Base-by-base conservation (phyloP, 108 stramenopile species). In the Conticribra weissflogii region DNA sequence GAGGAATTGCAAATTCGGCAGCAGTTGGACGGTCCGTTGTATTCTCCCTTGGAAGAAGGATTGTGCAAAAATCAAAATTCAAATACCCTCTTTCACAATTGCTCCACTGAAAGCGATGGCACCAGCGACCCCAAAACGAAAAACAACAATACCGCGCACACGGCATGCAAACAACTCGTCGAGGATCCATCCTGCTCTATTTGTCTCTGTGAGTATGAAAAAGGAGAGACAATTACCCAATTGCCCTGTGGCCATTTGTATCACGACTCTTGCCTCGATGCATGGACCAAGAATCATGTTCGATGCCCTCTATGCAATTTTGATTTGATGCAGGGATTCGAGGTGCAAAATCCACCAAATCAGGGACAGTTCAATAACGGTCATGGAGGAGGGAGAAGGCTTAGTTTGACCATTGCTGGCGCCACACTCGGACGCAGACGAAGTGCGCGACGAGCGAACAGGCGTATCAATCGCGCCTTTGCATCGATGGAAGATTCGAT, bases 271-370 rank as follows among this genome's bases (percentile, higher is more conserved):
- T 96, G 95, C 56, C 69, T 96, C 19, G 41, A 76, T 30, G 81
- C 87, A 2, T 96, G 95, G 95, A 85, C 87, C 19, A 51, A 66
- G 29, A 87, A 84, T 61, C 92, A 96, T 63, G 52, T 59, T 9
- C 84, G 85, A 41, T 96, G 95, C 68, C 95, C 95, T 3, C 79
- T 96, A 9, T 96, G 95, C 52, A 96, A 96, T 65, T 79, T 84
- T 48, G 89, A 96, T 68, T 71, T 96, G 70, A 75, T 76, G 82
- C 70, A 71, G 33, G 76, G 79, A 4, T 79, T 79, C 32, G 71
- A 66, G 30, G 63, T 29, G 25, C 78, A 69, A 14, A 34, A 36
- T 19, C 32, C 44, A 45, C 54, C 66, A 17, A 29, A 62, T 22
- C 68, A 67, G 23, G 59, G 63, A 15, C 52, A 68, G 48, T 54